A percentile compares a stretch with the other conserved stretches of the same genome.
phyloP scores from a whole-genome alignment of 768 basidiomycete species.

The Chlorophyllum brunneum region DNA sequence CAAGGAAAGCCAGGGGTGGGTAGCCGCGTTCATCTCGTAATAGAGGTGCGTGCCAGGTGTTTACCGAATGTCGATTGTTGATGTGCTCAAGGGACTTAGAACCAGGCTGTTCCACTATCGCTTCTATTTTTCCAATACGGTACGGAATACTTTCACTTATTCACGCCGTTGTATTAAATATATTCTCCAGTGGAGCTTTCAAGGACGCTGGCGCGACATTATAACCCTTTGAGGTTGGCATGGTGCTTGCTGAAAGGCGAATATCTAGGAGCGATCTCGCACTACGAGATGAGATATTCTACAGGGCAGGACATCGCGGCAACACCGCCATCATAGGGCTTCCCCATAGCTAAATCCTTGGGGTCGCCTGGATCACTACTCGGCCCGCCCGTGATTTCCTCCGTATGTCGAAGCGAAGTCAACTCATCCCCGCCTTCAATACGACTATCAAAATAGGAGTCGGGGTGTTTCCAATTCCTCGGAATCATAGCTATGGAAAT shows the following conservation, averaged over 20 bases:
- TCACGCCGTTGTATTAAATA: no score
- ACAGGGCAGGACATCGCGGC: no score
- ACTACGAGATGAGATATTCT: constrained; percentile 34
- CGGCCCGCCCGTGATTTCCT: no score
- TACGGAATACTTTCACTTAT: constrained; percentile 29
- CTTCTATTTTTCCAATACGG: constrained; percentile 59
- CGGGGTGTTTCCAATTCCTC: no score
- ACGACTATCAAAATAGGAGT: no score
- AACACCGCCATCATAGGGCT: no score
- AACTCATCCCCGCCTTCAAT: no score
- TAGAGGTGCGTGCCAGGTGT: constrained; percentile 26
- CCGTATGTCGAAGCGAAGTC: no score
- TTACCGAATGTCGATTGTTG: neutral
- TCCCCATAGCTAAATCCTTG: no score
- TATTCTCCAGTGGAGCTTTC: constrained; percentile 41
- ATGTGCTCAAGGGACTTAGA: constrained; percentile 32
- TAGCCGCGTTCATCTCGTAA: constrained; percentile 20
- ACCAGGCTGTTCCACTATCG: constrained; percentile 46
- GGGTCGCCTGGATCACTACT: no score
- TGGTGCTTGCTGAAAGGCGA: constrained; percentile 45
- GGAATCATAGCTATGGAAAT: no score
- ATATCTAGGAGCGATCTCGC: constrained; percentile 46
- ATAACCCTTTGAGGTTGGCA: constrained; percentile 54
- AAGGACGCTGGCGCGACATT: constrained; percentile 36
- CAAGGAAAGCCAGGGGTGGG: constrained; percentile 9